Percentiles rank a stretch among this genome's conserved stretches.
Conservation (phyloP, 352 stramenopile species). For the Pythium myriotylum region DNA sequence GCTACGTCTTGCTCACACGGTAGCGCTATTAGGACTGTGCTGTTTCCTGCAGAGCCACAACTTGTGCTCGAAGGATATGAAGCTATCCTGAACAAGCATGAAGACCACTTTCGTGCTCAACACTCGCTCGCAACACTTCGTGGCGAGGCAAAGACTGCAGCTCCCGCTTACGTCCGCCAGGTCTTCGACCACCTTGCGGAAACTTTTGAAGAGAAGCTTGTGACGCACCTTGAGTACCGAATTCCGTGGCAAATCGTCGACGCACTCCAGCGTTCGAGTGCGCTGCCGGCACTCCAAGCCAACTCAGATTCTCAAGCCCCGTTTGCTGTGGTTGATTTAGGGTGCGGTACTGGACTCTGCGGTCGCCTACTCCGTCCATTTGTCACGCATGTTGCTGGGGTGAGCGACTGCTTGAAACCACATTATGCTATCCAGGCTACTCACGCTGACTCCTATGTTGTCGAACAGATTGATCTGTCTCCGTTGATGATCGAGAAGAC, state of each 20-base stretch:
- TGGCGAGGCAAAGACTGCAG: slow-evolving; percentile 47
- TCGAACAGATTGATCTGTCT: slow-evolving; percentile 70
- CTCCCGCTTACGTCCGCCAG: slow-evolving; percentile 66
- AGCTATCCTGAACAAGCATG: slow-evolving; percentile 36
- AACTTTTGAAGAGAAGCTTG: slow-evolving; percentile 81
- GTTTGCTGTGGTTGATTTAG: slow-evolving; percentile 61
- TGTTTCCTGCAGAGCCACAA: slow-evolving; percentile 59
- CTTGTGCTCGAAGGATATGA: slow-evolving; percentile 55
- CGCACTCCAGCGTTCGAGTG: slow-evolving; percentile 47
- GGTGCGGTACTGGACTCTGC: slow-evolving; percentile 80
- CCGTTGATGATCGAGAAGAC: slow-evolving; percentile 84
- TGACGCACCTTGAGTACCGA: slow-evolving; percentile 77
- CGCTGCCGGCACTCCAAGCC: slow-evolving; percentile 22
- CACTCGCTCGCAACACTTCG: slow-evolving; percentile 72
- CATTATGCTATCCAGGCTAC: too few species aligned
- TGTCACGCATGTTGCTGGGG: slow-evolving; percentile 55
- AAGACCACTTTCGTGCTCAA: slow-evolving; percentile 54
- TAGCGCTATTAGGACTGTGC: slow-evolving; percentile 54
- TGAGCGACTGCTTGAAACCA: slow-evolving; percentile 21
- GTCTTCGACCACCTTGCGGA: slow-evolving; percentile 83
- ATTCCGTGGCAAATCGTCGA: slow-evolving; percentile 82
- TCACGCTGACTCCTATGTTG: too few species aligned
- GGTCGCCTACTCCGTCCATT: slow-evolving; percentile 65
- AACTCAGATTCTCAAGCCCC: neutral
- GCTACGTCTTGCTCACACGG: too few species aligned